Conservation (phyloP, 1,139 yeast species). For the Petasospora fabianii region DNA sequence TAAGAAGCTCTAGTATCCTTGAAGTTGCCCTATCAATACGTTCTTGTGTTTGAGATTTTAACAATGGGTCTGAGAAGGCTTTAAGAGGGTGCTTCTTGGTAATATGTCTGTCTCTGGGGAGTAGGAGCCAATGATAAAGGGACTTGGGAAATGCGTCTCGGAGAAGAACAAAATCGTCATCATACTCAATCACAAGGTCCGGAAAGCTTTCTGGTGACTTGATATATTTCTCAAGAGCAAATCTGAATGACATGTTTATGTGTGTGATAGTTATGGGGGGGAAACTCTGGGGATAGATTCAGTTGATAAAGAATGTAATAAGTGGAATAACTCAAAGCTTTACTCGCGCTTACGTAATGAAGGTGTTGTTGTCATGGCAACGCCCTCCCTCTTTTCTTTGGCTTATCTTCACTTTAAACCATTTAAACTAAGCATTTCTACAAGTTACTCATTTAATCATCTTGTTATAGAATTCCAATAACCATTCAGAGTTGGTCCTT, state of each 20-base stretch:
- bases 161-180: conserved; percentile 53
- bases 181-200: conserved; percentile 37
- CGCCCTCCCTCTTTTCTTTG: too few species aligned
- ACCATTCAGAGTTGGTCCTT: too few species aligned
- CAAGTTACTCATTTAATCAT: too few species aligned
- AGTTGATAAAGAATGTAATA: too few species aligned
- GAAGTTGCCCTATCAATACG: conserved; percentile 33
- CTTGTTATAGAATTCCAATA: too few species aligned
- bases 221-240: conserved; percentile 33
- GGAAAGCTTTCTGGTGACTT: conserved; percentile 32
- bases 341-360: too few species aligned
- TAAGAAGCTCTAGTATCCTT: conserved; percentile 12
- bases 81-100: conserved; percentile 50
- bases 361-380: too few species aligned
- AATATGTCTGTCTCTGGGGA: conserved; percentile 46
- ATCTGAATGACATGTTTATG: conserved; percentile 32
- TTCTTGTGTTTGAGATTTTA: conserved; percentile 40
- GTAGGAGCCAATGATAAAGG: conserved; percentile 52
- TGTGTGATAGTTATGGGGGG: too few species aligned
- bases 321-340: too few species aligned
- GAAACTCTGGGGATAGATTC: too few species aligned
- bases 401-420: too few species aligned
- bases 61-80: conserved; percentile 40
- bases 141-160: conserved; percentile 66
- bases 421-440: too few species aligned